phyloP scores from a whole-genome alignment of 805 yeast genomes.

The Kluyveromyces aestuarii region DNA sequence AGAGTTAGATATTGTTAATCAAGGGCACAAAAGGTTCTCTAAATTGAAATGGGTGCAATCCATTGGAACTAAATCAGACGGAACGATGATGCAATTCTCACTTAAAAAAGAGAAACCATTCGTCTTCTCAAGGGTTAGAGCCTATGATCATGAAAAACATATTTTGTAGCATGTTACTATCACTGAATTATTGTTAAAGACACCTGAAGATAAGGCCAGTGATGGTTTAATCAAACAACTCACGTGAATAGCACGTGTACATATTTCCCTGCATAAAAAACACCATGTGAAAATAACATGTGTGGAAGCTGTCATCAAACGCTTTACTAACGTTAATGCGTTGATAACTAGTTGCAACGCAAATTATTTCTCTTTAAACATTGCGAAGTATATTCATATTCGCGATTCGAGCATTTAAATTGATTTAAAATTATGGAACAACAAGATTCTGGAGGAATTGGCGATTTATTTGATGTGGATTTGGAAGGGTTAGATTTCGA shows the following conservation, averaged over 20 bases:
- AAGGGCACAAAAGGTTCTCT: slow-evolving; percentile 58
- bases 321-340: not conserved
- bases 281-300: not conserved
- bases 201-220: not conserved
- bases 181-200: not conserved
- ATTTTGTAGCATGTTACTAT: not conserved
- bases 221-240: too few species aligned
- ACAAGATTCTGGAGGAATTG: slow-evolving; percentile 5
- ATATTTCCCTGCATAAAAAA: not conserved
- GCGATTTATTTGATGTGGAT: slow-evolving; percentile 21
- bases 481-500: slow-evolving; percentile 26
- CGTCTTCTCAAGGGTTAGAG: slow-evolving; percentile 56
- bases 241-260: not conserved
- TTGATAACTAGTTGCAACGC: not conserved
- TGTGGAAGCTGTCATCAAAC: not conserved
- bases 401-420: not conserved
- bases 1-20: slow-evolving; percentile 45
- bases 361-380: too few species aligned
- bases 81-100: slow-evolving; percentile 46
- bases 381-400: not conserved
- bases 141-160: slow-evolving; percentile 11
- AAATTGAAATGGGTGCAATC: slow-evolving; percentile 65
- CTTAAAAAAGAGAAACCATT: slow-evolving; percentile 71
- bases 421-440: not conserved
- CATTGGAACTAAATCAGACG: slow-evolving; percentile 47